phyloP scores from a whole-genome alignment of 2,329 filamentous ascomycete species.

The Cladosporium velox region DNA sequence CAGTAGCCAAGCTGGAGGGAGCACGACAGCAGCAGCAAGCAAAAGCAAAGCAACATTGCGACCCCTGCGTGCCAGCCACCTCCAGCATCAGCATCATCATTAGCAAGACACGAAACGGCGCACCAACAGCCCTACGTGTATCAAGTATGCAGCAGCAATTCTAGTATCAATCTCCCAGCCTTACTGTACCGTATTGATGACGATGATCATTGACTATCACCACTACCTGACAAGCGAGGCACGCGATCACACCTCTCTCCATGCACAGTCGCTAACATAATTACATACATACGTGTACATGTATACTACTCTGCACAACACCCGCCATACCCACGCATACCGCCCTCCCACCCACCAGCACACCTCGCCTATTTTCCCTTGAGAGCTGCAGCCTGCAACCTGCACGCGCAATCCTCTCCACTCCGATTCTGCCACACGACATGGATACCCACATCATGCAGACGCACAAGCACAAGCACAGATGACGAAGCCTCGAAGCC shows the following conservation, averaged over 20 bases:
- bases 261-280: not conserved
- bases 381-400: not conserved
- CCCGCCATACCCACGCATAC: not conserved
- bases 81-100: not conserved
- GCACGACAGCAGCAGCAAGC: not conserved
- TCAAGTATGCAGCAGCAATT: not conserved
- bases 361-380: not conserved
- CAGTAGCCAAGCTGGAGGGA: not conserved
- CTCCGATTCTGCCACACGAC: not conserved
- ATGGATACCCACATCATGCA: not conserved
- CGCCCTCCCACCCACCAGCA: not conserved
- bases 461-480: not conserved
- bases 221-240: not conserved
- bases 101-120: not conserved
- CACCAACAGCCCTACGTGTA: not conserved
- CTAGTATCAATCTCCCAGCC: not conserved
- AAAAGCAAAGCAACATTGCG: not conserved
- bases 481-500: constrained; percentile 3
- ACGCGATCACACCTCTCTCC: not conserved
- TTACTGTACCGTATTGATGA: not conserved
- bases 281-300: too few relatives aligned
- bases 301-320: not conserved
- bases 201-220: not conserved
- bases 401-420: constrained; percentile 7
- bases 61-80: not conserved